Evolutionary conservation across 2,329 filamentous ascomycete species (phyloP), one percentile per base, ranked within the genome.

Genomic region (Fusarium hostae): DNA sequence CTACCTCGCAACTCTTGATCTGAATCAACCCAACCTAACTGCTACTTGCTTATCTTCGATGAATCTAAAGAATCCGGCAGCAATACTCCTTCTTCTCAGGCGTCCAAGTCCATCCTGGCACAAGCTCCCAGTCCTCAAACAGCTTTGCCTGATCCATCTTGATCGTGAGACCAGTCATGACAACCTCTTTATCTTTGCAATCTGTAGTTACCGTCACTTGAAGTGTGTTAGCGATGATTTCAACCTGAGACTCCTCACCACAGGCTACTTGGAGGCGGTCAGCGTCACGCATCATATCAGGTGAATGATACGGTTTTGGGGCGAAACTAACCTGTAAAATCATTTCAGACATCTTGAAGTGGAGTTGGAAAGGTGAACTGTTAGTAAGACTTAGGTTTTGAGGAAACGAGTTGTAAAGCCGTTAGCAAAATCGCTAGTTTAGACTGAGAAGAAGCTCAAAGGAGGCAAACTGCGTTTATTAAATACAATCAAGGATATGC

Each of bases 361-460:
- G 2, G 5, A 4, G 0, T 11, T 34, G 6, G 11, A 24, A 13
- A 8, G 2, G 11, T 20, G 6, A 24, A 50, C 18, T 20, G 11
- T 24, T 13, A 8, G n/a, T 34, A 20, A 13, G 2, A 9, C 8
- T 4, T 3, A 1, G 28, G 28, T 0, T 15, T 9, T 7, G 6
- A 20, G 45, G n/a, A 22, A 32, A 11, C 16, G 13, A 16, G 20
- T 12, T 16, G 3, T 4, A 12, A 32, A 2, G 12, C 28, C 12
- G 3, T 20, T 50, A 7, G 11, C 1, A 13, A 32, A 5, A 2
- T 4, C 2, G 11, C 10, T 34, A 13, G 11, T 34, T 6, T 34
- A 6, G 11, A 10, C 2, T 2, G 2, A n/a, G 5, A 20, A 18
- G 11, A 34, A 7, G 6, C 5, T 7, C 3, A 0, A 24, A 10